phyloP scores from a whole-genome alignment of 2,329 filamentous ascomycete species.

The Stenocarpella maydis region DNA sequence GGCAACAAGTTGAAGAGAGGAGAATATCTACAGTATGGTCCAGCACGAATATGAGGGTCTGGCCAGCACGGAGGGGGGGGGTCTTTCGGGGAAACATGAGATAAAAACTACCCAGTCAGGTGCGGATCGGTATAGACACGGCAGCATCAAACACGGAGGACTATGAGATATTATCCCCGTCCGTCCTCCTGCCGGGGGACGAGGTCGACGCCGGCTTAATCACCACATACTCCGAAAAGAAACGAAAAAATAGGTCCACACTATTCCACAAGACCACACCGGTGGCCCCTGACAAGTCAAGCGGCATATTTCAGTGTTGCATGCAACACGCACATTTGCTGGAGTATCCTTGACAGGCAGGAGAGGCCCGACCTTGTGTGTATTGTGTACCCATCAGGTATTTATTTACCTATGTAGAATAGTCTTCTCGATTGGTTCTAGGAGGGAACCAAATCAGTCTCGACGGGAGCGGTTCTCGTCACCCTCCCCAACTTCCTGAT shows the following conservation, averaged over 20 bases:
- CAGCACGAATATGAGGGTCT: conserved; percentile 10
- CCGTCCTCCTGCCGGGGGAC: background rate
- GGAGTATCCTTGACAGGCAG: background rate
- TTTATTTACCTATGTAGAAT: background rate
- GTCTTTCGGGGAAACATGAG: background rate
- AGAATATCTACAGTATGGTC: background rate
- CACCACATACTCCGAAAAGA: background rate
- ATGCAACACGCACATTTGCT: background rate
- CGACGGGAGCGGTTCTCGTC: background rate
- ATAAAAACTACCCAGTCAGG: background rate
- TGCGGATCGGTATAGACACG: background rate
- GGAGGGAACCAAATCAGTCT: background rate
- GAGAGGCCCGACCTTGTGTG: background rate
- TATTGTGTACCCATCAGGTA: background rate
- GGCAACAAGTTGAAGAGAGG: background rate
- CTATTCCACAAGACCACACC: background rate
- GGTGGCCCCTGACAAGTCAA: background rate
- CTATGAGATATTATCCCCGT: background rate
- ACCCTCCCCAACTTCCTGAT: no score
- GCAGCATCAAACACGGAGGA: background rate
- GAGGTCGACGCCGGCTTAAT: background rate
- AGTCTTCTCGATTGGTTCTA: background rate
- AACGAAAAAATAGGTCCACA: background rate
- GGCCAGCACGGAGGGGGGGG: background rate
- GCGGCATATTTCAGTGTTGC: background rate